Base-by-base conservation (phyloP, 164 flowering plant species). In the Saururus chinensis region DNA sequence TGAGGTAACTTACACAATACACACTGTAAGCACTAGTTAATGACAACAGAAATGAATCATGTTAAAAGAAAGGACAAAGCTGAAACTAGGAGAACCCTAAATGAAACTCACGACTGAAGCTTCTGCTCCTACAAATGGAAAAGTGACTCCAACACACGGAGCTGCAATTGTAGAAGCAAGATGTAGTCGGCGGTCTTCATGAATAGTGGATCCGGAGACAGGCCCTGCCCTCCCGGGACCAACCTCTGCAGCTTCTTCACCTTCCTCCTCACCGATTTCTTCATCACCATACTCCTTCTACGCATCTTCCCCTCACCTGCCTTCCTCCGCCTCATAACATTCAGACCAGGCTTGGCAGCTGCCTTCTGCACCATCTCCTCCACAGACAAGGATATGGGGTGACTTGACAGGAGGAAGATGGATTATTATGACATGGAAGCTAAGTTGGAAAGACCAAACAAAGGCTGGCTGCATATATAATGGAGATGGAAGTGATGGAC, bases 161-260 rank as follows among this genome's bases (percentile, higher is more conserved):
- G 62, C 72, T 82, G 84, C 56, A 78, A 60, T 82, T 70, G 78
- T 64, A 88, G 69, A 53, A 72, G 82, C 82, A 85, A 63, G 24
- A 88, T 88, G 63, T 88, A 84, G 59, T 84, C 71, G 0, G 95
- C 95, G 0, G 89, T 85, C 20, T 56, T 65, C 11, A 77, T 64
- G 51, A 84, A 79, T 12, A 88, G 86, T 24, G 56, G 62, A 55
- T 82, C 92, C 9, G 87, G 76, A n/a, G 70, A 64, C 67, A 88
- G 40, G 24, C 76, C 81, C 62, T 48, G 22, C 14, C 89, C 89
- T 22, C 91, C 95, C 7, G 92, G 92, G 9, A 88, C 70, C 13
- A 88, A 70, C 71, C 51, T 75, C 67, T 75, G 81, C 65, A 85
- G 67, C 76, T 74, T 81, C 76, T 60, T 77, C 37, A 85, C 79